Evolutionary conservation across 2,329 filamentous ascomycete genomes (phyloP).

Genomic region (Calonectria henricotiae): DNA sequence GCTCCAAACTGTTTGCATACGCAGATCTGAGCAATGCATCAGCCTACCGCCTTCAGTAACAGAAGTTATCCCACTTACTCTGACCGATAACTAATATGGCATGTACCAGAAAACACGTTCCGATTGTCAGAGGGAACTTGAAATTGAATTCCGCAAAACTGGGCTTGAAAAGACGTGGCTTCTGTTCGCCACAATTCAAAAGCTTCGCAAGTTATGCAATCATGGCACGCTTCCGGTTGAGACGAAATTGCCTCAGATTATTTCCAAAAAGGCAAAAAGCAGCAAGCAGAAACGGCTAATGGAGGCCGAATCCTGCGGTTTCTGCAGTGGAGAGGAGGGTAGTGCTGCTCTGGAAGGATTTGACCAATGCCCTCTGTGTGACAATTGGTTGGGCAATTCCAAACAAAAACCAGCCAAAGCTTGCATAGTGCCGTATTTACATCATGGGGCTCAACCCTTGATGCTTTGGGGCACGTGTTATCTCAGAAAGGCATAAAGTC

Average conservation of each 20-base stretch:
- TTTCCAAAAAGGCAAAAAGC: not conserved
- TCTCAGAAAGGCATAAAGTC: slow-evolving; percentile 6
- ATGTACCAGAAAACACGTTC: not conserved
- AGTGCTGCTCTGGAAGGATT: not conserved
- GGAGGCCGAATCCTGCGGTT: not conserved
- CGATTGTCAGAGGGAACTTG: slow-evolving; percentile 1
- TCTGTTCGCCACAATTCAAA: slow-evolving; percentile 5
- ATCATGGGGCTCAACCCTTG: slow-evolving; percentile 10
- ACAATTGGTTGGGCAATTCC: not conserved
- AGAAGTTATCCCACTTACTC: not conserved
- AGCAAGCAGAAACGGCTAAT: not conserved
- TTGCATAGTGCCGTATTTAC: not conserved
- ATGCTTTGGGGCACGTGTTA: not conserved
- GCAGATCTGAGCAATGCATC: slow-evolving; percentile 3
- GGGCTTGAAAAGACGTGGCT: not conserved
- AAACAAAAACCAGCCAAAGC: not conserved
- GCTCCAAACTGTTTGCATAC: slow-evolving; percentile 4
- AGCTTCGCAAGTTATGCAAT: slow-evolving; percentile 3
- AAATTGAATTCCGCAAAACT: slow-evolving; percentile 5
- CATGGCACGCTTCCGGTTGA: not conserved
- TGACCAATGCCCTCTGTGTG: not conserved
- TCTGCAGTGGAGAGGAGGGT: not conserved
- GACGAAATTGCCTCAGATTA: not conserved
- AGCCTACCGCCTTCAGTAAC: not conserved
- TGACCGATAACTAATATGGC: not conserved